These are phyloP conservation scores for Phytophthora meadii DNA, from an alignment of 352 stramenopile species.

Conservation along the genomic window DNA sequence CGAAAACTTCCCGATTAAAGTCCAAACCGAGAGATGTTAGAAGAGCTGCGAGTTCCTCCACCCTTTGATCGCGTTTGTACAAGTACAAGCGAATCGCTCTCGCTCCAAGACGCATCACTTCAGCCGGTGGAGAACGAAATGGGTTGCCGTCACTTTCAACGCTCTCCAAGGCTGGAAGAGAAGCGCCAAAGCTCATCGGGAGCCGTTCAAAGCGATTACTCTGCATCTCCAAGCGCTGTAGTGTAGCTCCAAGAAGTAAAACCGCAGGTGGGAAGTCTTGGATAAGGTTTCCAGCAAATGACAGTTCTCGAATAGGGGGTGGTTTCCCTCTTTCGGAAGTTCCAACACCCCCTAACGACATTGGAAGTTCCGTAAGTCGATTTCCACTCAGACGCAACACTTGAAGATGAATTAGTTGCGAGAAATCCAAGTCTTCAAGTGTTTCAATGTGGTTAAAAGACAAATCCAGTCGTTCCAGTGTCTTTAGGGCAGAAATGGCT, in stretches of 20 bases:
- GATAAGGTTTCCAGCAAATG: slow-evolving; percentile 69
- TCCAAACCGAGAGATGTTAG: slow-evolving; percentile 44
- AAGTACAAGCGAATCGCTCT: slow-evolving; percentile 58
- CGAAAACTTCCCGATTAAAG: slow-evolving; percentile 53
- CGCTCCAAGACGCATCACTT: slow-evolving; percentile 69
- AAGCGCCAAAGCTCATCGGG: slow-evolving; percentile 61
- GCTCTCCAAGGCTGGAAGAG: slow-evolving; percentile 44
- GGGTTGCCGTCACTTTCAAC: slow-evolving; percentile 78
- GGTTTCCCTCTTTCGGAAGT: slow-evolving; percentile 10
- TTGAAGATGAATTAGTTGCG: slow-evolving; percentile 37
- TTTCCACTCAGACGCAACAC: slow-evolving; percentile 61
- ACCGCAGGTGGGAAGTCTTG: slow-evolving; percentile 50
- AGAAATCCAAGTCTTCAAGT: slow-evolving; percentile 57
- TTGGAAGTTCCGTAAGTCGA: slow-evolving; percentile 47
- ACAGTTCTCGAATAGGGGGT: slow-evolving; percentile 56
- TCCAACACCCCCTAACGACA: slow-evolving; percentile 41
- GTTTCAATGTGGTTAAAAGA: slow-evolving; percentile 70
- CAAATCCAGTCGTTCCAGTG: slow-evolving; percentile 61
- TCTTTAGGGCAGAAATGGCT: slow-evolving; percentile 31
- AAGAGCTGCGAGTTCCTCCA: slow-evolving; percentile 57
- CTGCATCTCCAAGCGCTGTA: slow-evolving; percentile 65
- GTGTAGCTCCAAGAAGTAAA: slow-evolving; percentile 47
- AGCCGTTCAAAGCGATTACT: slow-evolving; percentile 75
- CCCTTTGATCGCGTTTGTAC: slow-evolving; percentile 62
- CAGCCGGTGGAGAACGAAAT: slow-evolving; percentile 69